Conservation (phyloP, 2,329 filamentous ascomycete species). For the Didymella sp. region DNA sequence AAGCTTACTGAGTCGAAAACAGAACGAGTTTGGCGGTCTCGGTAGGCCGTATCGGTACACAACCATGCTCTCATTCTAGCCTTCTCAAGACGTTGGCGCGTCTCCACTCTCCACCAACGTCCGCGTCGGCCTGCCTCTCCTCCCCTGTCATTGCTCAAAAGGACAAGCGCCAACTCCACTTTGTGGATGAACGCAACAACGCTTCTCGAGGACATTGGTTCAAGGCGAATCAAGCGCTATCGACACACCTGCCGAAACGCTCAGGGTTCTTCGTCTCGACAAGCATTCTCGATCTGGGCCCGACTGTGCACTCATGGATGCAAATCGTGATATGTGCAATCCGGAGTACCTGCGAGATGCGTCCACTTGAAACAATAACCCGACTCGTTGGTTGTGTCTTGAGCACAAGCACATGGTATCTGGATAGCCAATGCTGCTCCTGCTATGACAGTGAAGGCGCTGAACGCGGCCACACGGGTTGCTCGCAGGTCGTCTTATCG, state of each 20-base stretch:
- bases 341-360: conserved; percentile 19
- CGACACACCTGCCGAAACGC: conserved; percentile 18
- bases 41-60: conserved; percentile 26
- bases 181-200: conserved; percentile 28
- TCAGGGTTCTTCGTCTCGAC: conserved; percentile 11
- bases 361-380: conserved; percentile 19
- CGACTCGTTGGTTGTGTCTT: conserved; percentile 16
- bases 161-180: conserved; percentile 30
- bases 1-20: conserved; percentile 19
- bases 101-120: conserved; percentile 37
- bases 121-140: conserved; percentile 38
- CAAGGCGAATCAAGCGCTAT: conserved; percentile 24
- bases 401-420: conserved; percentile 20
- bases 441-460: conserved; percentile 27
- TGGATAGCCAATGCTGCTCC: conserved; percentile 14
- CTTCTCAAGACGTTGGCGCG: conserved; percentile 23
- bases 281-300: conserved; percentile 13
- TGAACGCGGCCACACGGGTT: conserved; percentile 35
- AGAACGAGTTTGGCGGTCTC: conserved; percentile 23
- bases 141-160: conserved; percentile 28
- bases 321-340: conserved; percentile 11
- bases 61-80: conserved; percentile 28
- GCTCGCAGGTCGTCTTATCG: conserved; percentile 25
- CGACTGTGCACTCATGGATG: conserved; percentile 11
- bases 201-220: conserved; percentile 31